A percentile compares a stretch with the other conserved stretches of the same genome.
These are phyloP conservation scores for Corymbia maculata DNA, from an alignment of 345 rosid species.

Conservation along the genomic window DNA sequence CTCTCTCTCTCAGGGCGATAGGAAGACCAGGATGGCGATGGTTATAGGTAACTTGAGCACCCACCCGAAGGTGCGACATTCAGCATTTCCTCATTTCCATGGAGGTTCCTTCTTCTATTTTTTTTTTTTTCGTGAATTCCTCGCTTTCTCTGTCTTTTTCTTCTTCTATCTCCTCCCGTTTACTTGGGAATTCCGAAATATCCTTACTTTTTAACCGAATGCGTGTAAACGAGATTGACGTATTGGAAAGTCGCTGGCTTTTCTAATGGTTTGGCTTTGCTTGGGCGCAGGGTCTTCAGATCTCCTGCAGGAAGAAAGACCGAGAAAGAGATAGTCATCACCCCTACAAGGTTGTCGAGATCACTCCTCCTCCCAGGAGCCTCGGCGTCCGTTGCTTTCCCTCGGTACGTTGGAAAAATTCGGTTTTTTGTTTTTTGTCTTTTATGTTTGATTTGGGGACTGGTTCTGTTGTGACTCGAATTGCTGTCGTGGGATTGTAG, in stretches of 20 bases:
- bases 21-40: slow-evolving; percentile 18
- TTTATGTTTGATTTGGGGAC: not conserved
- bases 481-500: not conserved
- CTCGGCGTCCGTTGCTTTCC: slow-evolving; percentile 90
- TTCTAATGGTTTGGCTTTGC: not conserved
- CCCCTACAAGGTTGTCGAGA: slow-evolving; percentile 85
- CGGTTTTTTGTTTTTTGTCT: not conserved
- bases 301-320: slow-evolving; percentile 69
- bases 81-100: not conserved
- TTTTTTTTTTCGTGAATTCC: not conserved
- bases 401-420: slow-evolving; percentile 25
- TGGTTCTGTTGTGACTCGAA: not conserved
- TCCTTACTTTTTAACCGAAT: not conserved
- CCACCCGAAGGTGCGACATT: slow-evolving; percentile 29
- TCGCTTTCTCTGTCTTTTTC: not conserved
- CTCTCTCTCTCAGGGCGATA: not conserved
- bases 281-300: slow-evolving; percentile 16
- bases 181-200: not conserved
- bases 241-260: not conserved
- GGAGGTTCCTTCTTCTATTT: not conserved
- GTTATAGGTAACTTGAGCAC: slow-evolving; percentile 15
- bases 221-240: not conserved
- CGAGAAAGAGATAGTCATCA: slow-evolving; percentile 41
- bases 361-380: slow-evolving; percentile 88
- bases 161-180: not conserved